phyloP scores from a whole-genome alignment of 2,329 filamentous ascomycete species.

The Xylaria arbuscula region DNA sequence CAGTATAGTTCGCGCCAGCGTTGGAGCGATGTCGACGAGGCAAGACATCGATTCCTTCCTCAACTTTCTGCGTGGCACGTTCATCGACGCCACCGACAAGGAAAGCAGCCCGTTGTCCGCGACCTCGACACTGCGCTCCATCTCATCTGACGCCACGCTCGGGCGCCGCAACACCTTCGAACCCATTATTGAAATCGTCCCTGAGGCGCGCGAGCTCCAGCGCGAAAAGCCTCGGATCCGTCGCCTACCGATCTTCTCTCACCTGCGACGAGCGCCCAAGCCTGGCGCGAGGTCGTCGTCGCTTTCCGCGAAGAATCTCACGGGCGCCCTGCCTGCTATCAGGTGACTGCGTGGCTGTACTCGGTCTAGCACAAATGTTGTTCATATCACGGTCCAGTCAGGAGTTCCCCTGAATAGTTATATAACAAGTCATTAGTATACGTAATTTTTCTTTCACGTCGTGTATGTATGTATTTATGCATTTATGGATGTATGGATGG shows the following conservation, averaged over 20 bases:
- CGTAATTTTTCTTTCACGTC: background rate
- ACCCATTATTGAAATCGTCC: background rate
- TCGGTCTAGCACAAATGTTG: background rate
- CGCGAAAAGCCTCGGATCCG: slow-evolving; percentile 24
- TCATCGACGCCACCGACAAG: slow-evolving; percentile 46
- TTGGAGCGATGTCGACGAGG: slow-evolving; percentile 70
- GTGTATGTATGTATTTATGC: slow-evolving; percentile 21
- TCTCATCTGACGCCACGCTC: slow-evolving; percentile 33
- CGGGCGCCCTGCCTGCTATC: slow-evolving; percentile 10
- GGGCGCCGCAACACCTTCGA: slow-evolving; percentile 16
- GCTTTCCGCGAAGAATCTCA: slow-evolving; percentile 26
- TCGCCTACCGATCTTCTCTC: slow-evolving; percentile 33
- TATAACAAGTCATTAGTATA: slow-evolving; percentile 13
- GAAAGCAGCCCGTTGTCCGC: slow-evolving; percentile 37
- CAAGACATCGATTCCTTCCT: slow-evolving; percentile 64
- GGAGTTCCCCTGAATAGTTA: background rate
- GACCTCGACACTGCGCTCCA: slow-evolving; percentile 35
- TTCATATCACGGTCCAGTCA: background rate
- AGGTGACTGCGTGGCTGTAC: slow-evolving; percentile 15
- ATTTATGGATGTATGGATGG: slow-evolving; percentile 18
- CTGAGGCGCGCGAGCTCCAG: slow-evolving; percentile 23
- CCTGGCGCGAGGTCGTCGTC: slow-evolving; percentile 21
- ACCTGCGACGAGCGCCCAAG: slow-evolving; percentile 28
- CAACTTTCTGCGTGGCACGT: slow-evolving; percentile 57
- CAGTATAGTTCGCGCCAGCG: slow-evolving; percentile 68